Evolutionary conservation across 2,329 filamentous ascomycete species (phyloP).

Genomic region (Didymella keratinophila): DNA sequence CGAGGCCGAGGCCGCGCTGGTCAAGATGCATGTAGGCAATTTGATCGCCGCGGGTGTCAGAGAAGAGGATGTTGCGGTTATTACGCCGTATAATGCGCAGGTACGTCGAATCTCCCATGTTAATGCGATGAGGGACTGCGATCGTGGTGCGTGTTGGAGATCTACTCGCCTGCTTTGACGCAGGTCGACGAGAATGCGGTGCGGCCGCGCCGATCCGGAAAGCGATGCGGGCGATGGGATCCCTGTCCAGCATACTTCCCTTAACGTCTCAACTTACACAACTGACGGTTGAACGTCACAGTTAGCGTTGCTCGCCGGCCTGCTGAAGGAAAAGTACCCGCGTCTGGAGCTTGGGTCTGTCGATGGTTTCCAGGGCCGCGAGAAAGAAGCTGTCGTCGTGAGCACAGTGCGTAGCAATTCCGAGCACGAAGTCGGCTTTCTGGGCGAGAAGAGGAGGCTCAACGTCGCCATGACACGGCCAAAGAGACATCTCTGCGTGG

Average conservation of each 20-base stretch:
- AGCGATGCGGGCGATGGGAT: constrained; percentile 8
- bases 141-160: neutral
- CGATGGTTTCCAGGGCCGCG: constrained; percentile 94
- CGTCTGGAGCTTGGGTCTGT: constrained; percentile 95
- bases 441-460: constrained; percentile 87
- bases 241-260: constrained; percentile 6
- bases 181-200: neutral
- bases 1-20: constrained; percentile 84
- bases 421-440: constrained; percentile 87
- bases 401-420: constrained; percentile 93
- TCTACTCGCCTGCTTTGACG: constrained; percentile 9
- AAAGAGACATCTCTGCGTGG: constrained; percentile 85
- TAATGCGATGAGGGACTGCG: constrained; percentile 8
- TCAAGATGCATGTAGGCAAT: constrained; percentile 76
- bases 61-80: constrained; percentile 85
- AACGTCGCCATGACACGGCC: constrained; percentile 98
- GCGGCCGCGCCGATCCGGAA: constrained; percentile 16
- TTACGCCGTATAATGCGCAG: constrained; percentile 97
- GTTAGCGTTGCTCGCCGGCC: constrained; percentile 76
- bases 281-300: constrained; percentile 49
- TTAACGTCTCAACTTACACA: constrained; percentile 6
- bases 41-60: constrained; percentile 82
- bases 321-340: constrained; percentile 81
- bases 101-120: constrained; percentile 50
- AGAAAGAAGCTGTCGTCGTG: constrained; percentile 94